Evolutionary conservation across 192 early-diverging fungal genomes (phyloP).

Genomic region (Geosiphon pyriformis): DNA sequence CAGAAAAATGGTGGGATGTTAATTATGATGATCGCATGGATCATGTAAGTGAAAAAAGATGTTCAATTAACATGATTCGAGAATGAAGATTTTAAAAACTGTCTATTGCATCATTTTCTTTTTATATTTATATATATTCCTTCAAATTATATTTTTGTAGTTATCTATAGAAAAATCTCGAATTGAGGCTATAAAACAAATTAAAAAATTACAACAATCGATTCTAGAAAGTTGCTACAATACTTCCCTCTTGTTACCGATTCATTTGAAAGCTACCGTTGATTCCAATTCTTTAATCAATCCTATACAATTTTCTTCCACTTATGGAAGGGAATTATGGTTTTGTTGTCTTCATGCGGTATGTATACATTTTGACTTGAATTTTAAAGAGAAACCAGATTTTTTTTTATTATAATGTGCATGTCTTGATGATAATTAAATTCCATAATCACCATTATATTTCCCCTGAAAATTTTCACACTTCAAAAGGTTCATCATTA

Average conservation of each 20-base stretch:
- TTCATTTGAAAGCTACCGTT: conserved; percentile 35
- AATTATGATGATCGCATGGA: conserved; percentile 12
- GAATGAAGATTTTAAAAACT: background rate
- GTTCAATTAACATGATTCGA: background rate
- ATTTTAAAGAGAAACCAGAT: background rate
- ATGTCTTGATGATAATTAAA: background rate
- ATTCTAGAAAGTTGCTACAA: background rate
- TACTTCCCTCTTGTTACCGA: background rate
- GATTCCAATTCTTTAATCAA: conserved; percentile 27
- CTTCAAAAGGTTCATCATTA: conserved; percentile 50
- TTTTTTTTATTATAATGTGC: background rate
- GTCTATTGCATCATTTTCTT: background rate
- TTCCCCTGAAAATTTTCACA: background rate
- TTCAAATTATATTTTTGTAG: background rate
- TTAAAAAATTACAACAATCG: conserved; percentile 8
- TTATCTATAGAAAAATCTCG: conserved; percentile 1
- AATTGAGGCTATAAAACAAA: conserved; percentile 1
- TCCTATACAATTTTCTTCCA: conserved; percentile 31
- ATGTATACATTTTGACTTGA: conserved; percentile 22
- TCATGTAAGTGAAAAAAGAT: background rate
- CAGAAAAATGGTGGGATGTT: conserved; percentile 7
- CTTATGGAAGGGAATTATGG: conserved; percentile 53
- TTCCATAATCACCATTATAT: background rate
- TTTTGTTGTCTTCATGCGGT: conserved; percentile 56
- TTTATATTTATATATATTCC: background rate